These are phyloP conservation scores for Kregervanrija pseudodelftensis DNA, from an alignment of 805 yeast species.

Conservation along the genomic window DNA sequence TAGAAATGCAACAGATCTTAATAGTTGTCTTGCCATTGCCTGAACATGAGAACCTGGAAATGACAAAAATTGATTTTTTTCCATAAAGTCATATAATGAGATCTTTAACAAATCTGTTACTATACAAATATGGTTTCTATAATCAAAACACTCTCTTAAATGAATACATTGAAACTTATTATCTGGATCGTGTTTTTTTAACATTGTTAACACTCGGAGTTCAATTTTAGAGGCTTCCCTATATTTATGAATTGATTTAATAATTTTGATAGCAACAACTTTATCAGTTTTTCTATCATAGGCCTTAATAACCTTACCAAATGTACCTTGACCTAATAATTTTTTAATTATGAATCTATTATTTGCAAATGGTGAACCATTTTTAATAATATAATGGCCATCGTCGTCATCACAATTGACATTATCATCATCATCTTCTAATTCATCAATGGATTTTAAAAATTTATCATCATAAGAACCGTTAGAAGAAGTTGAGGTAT, in stretches of 20 bases:
- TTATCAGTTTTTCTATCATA: constrained; percentile 53
- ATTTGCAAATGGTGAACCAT: constrained; percentile 61
- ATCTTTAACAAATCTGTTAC: constrained; percentile 84
- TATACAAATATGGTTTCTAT: constrained; percentile 86
- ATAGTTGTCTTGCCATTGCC: constrained; percentile 76
- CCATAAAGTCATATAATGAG: constrained; percentile 85
- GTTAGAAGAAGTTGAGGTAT: constrained; percentile 16
- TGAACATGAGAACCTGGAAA: constrained; percentile 93
- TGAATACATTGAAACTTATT: constrained; percentile 76
- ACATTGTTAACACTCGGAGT: constrained; percentile 68
- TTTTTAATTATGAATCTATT: constrained; percentile 58
- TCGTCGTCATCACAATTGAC: constrained; percentile 53
- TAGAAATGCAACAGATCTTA: constrained; percentile 78
- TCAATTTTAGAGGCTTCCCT: constrained; percentile 95
- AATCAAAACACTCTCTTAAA: constrained; percentile 84
- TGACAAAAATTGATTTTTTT: constrained; percentile 74
- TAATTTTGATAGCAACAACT: constrained; percentile 84
- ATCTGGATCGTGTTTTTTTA: constrained; percentile 62
- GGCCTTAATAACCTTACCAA: constrained; percentile 86
- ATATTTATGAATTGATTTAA: constrained; percentile 86
- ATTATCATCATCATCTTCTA: constrained; percentile 16
- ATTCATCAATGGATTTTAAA: neutral
- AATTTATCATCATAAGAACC: constrained; percentile 7
- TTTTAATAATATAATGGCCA: constrained; percentile 64
- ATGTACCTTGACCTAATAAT: constrained; percentile 85